Evolutionary conservation across 345 rosid genomes (phyloP).

Genomic region (Nasturtium officinale): DNA sequence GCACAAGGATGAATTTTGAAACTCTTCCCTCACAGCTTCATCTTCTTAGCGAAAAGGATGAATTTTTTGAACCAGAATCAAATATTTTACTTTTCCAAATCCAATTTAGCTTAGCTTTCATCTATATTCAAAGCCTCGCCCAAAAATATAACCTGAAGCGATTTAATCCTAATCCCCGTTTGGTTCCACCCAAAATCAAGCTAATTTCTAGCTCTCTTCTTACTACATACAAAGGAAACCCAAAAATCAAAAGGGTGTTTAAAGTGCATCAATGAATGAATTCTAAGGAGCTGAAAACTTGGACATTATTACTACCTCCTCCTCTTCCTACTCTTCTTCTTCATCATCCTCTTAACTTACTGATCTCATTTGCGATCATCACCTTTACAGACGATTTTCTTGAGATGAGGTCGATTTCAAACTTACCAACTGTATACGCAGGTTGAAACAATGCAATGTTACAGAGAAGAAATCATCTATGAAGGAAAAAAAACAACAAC

Average conservation of each 20-base stretch:
- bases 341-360: background rate
- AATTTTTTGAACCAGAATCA: background rate
- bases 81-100: background rate
- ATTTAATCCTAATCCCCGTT: no score
- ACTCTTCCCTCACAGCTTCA: no score
- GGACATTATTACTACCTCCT: no score
- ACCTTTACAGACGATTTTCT: background rate
- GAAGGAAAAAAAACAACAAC: background rate
- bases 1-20: no score
- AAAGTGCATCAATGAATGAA: no score
- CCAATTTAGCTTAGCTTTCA: background rate
- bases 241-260: no score
- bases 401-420: conserved; percentile 51
- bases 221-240: no score
- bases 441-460: background rate
- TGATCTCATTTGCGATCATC: background rate
- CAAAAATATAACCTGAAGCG: no score
- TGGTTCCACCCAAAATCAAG: no score
- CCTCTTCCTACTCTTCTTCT: background rate
- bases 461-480: background rate
- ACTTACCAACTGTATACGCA: conserved; percentile 45
- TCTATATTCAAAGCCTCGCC: background rate
- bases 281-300: no score
- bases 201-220: no score
- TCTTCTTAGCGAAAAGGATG: no score